Percentiles rank a stretch among this genome's conserved stretches.
These are phyloP conservation scores for Boletellus ananiceps DNA, from an alignment of 768 basidiomycete genomes.

Conservation along the genomic window DNA sequence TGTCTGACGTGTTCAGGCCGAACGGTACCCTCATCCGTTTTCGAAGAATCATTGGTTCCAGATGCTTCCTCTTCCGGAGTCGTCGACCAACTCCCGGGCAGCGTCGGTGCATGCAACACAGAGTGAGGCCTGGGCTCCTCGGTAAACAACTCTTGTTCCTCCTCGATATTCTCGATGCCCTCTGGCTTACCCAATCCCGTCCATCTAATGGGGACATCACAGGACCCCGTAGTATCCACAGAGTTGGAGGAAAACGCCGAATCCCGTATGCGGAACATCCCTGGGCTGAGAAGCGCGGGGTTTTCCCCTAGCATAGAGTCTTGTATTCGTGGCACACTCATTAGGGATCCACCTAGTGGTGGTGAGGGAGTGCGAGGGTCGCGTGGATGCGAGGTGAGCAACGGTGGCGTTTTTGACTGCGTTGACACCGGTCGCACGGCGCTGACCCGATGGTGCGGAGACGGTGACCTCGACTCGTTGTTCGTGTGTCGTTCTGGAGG, in stretches of 20 bases:
- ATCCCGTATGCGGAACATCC: conserved; percentile 54
- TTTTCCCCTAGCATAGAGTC: conserved; percentile 22
- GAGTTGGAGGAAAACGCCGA: conserved; percentile 54
- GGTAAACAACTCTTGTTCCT: conserved; percentile 29
- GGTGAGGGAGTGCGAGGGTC: conserved; percentile 24
- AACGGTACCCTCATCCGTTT: conserved; percentile 24
- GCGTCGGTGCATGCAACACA: conserved; percentile 31
- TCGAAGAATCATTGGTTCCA: conserved; percentile 25
- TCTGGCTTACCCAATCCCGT: conserved; percentile 42
- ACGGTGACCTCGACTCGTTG: conserved; percentile 21
- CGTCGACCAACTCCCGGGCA: conserved; percentile 55
- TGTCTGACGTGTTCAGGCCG: conserved; percentile 24
- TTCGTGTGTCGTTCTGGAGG: conserved; percentile 16
- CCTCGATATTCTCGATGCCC: conserved; percentile 36
- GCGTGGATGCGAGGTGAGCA: conserved; percentile 28
- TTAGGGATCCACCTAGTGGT: conserved; percentile 14
- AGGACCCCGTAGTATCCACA: conserved; percentile 39
- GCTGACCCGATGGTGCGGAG: conserved; percentile 23
- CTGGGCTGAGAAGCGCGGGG: conserved; percentile 46
- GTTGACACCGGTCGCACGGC: conserved; percentile 33
- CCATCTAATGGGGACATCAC: conserved; percentile 60
- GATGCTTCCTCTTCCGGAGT: conserved; percentile 49
- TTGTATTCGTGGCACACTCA: conserved; percentile 17
- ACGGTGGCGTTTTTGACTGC: conserved; percentile 39
- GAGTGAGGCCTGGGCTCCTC: conserved; percentile 23